Evolutionary conservation across 2,329 filamentous ascomycete genomes (phyloP).

Genomic region (Monosporascus sp.): DNA sequence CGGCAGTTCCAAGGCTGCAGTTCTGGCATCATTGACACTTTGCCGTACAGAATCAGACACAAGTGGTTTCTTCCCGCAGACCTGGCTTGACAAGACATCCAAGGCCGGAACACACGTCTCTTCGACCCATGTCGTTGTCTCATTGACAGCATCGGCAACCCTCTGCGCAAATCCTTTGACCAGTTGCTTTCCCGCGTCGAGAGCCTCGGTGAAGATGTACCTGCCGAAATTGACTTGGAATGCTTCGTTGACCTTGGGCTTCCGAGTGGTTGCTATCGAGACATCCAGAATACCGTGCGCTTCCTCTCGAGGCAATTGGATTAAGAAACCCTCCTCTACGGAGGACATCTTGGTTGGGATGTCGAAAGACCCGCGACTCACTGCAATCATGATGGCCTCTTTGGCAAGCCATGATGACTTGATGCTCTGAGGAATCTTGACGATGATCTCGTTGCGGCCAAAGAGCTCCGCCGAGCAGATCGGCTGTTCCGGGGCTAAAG

Average conservation of each 20-base stretch:
- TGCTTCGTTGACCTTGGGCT: slow-evolving; percentile 56
- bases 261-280: slow-evolving; percentile 51
- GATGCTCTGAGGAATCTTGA: slow-evolving; percentile 45
- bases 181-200: slow-evolving; percentile 39
- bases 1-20: slow-evolving; percentile 14
- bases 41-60: slow-evolving; percentile 25
- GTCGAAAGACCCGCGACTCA: slow-evolving; percentile 41
- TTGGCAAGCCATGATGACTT: slow-evolving; percentile 52
- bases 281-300: slow-evolving; percentile 54
- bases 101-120: slow-evolving; percentile 26
- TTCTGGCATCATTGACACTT: slow-evolving; percentile 19
- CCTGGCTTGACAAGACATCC: slow-evolving; percentile 25
- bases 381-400: slow-evolving; percentile 51
- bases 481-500: slow-evolving; percentile 24
- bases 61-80: slow-evolving; percentile 24
- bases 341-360: slow-evolving; percentile 45
- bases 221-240: slow-evolving; percentile 57
- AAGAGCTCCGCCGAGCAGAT: slow-evolving; percentile 42
- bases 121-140: slow-evolving; percentile 28
- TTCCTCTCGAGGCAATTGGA: slow-evolving; percentile 48
- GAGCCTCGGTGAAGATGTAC: slow-evolving; percentile 37
- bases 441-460: slow-evolving; percentile 46
- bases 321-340: slow-evolving; percentile 45
- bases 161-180: slow-evolving; percentile 35
- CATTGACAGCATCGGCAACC: slow-evolving; percentile 36